A percentile compares a stretch with the other conserved stretches of the same genome.
These are phyloP conservation scores for Acanthamoeba royreba DNA, from an alignment of 208 protist genomes.

Conservation along the genomic window DNA sequence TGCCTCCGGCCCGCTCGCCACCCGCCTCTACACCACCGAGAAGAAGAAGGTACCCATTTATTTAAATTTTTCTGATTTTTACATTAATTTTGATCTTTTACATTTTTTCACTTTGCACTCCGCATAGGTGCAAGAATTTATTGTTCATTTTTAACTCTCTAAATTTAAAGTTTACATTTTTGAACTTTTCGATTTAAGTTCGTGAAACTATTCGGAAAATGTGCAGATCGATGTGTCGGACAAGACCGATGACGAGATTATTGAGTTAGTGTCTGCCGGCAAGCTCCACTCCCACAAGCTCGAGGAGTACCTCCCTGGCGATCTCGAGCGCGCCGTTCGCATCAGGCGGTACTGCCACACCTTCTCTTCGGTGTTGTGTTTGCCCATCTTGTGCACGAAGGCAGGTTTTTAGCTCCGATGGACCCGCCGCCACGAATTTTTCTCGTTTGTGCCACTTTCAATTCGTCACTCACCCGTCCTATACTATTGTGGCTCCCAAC, in stretches of 20 bases:
- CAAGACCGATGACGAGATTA: conserved; percentile 58
- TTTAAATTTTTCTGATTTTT: too few species aligned
- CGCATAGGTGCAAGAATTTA: too few species aligned
- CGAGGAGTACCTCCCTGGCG: conserved; percentile 46
- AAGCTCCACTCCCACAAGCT: conserved; percentile 28
- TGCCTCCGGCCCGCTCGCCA: too few species aligned
- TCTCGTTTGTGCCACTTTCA: not conserved
- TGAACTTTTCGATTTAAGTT: not conserved
- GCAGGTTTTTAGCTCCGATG: not conserved
- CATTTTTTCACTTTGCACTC: too few species aligned
- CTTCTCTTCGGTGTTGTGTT: not conserved
- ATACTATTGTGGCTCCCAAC: not conserved
- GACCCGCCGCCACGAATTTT: not conserved
- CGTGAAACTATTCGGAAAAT: not conserved
- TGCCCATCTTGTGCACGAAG: not conserved
- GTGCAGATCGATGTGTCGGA: not conserved
- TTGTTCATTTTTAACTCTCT: too few species aligned
- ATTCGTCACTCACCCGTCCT: not conserved
- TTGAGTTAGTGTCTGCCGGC: not conserved
- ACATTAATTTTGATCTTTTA: too few species aligned
- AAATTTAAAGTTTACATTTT: too few species aligned
- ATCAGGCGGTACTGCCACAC: not conserved
- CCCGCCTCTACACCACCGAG: too few species aligned
- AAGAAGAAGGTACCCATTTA: too few species aligned
- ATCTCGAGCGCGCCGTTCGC: conserved; percentile 42